phyloP scores from a whole-genome alignment of 768 basidiomycete species.

The Panellus pusillus region DNA sequence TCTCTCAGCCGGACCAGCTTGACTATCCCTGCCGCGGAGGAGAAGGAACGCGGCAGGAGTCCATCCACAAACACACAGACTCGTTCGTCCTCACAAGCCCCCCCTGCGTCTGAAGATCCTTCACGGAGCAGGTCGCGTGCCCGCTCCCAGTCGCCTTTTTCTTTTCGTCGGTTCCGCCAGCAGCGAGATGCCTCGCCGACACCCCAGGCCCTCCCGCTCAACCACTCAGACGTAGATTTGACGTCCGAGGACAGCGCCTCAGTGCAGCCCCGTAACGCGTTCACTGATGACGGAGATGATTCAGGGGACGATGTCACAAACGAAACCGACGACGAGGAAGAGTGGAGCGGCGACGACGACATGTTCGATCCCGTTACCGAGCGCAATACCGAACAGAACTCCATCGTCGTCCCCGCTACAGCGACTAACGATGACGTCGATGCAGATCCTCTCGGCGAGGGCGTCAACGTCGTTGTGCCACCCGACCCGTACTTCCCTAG shows the following conservation, averaged over 20 bases:
- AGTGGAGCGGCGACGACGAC: conserved; percentile 55
- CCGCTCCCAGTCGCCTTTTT: conserved; percentile 81
- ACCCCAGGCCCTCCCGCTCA: conserved; percentile 57
- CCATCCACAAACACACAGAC: conserved; percentile 43
- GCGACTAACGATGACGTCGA: conserved; percentile 57
- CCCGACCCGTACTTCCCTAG: conserved; percentile 81
- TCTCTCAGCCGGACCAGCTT: conserved; percentile 58
- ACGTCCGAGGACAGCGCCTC: conserved; percentile 53
- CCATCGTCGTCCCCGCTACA: conserved; percentile 48
- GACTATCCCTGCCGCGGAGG: conserved; percentile 21
- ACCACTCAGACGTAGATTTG: conserved; percentile 61
- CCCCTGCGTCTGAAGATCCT: conserved; percentile 34
- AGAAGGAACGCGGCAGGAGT: conserved; percentile 50
- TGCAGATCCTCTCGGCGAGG: conserved; percentile 81
- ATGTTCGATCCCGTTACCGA: conserved; percentile 80
- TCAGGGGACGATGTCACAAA: conserved; percentile 63
- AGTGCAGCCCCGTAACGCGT: conserved; percentile 61
- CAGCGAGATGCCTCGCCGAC: conserved; percentile 57
- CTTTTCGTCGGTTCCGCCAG: conserved; percentile 63
- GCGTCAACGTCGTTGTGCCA: conserved; percentile 85
- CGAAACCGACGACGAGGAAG: conserved; percentile 54
- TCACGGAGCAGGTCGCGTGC: conserved; percentile 60
- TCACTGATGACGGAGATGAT: conserved; percentile 51
- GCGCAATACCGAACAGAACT: conserved; percentile 85
- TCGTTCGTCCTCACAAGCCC: conserved; percentile 52